Percentiles rank a stretch among this genome's conserved stretches.
Conservation (phyloP, 345 rosid genomes). For the Bruguiera gymnorhiza region DNA sequence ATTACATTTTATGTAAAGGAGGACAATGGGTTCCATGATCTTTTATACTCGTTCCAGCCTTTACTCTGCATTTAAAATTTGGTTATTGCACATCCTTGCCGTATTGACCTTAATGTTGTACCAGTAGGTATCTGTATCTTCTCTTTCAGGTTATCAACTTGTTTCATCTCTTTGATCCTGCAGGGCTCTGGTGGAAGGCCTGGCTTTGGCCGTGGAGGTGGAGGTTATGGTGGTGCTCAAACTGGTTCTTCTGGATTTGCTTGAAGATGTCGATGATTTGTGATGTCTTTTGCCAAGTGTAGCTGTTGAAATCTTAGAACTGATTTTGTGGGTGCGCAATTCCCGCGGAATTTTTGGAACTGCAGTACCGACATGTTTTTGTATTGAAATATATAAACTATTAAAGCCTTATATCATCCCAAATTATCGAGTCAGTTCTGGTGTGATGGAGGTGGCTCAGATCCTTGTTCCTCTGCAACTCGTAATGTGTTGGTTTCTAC, state of each 20-base stretch:
- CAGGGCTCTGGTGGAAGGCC: slow-evolving; percentile 70
- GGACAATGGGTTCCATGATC: too few species aligned
- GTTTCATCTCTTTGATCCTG: background rate
- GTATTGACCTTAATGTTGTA: too few species aligned
- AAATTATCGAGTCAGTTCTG: background rate
- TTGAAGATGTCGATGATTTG: slow-evolving; percentile 23
- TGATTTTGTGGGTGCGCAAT: slow-evolving; percentile 1
- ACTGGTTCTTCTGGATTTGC: slow-evolving; percentile 44
- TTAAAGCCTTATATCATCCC: background rate
- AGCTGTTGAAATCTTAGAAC: background rate
- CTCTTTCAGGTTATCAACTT: background rate
- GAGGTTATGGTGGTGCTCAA: slow-evolving; percentile 50
- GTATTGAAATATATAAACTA: background rate
- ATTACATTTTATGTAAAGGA: too few species aligned
- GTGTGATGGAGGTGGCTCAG: too few species aligned
- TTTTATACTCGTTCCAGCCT: too few species aligned
- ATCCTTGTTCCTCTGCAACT: too few species aligned
- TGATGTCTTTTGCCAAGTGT: background rate
- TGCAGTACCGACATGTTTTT: slow-evolving; percentile 10
- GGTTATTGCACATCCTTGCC: too few species aligned
- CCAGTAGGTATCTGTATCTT: too few species aligned
- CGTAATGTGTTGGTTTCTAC: too few species aligned
- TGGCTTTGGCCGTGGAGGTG: slow-evolving; percentile 82
- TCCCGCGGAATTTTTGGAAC: slow-evolving; percentile 1
- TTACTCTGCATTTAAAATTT: too few species aligned